Base-by-base conservation (phyloP, 192 early-diverging fungal genomes). In the Chytriomyces hyalinus region DNA sequence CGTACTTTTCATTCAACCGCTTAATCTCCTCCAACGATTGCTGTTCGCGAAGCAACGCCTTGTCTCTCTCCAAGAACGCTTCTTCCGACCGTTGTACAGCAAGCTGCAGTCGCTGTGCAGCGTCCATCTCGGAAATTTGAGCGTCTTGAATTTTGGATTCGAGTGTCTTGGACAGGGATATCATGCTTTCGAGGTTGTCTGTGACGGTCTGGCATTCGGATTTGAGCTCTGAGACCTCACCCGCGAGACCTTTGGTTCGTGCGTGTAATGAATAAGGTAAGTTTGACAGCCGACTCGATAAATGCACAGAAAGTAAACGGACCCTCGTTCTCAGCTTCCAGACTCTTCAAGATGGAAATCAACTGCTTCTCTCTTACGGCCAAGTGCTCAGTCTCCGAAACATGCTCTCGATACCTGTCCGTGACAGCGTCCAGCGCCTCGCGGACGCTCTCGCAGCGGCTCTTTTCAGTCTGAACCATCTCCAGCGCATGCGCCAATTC, bases 61-160 rank as follows among this genome's bases (percentile, higher is more conserved):
- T 81, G 61, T 87, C 86, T 15, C 80, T 64, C 60, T 87, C 82
- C 48, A 85, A 68, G 22, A 75, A 49, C 0, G 86, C 81, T 62
- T 84, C 83, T 45, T 82, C 83, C 26, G 76, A 51, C 61, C 80
- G 59, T 66, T 63, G 26, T 8, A 65, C 28, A 4, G 48, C 24
- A 11, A 22, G 17, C 48, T 78, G 49, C 5, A 76, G 13, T 20
- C 49, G 22, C 43, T 66, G 26, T 6, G 65, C 36, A 11, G 9
- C 28, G 10, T 73, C 78, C 28, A 73, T 43, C 62, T 81, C 83
- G 72, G 64, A 22, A 7, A 22, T 60, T 74, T 60, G 65, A 60
- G 73, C 20, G 61, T 75, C 46, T 20, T 24, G n/a, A 65, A 26
- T 60, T 49, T 68, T 22, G 24, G 65, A 49, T 62, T 84, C 80